phyloP scores from a whole-genome alignment of 2,329 filamentous ascomycete genomes.

The Aspergillus sp. region DNA sequence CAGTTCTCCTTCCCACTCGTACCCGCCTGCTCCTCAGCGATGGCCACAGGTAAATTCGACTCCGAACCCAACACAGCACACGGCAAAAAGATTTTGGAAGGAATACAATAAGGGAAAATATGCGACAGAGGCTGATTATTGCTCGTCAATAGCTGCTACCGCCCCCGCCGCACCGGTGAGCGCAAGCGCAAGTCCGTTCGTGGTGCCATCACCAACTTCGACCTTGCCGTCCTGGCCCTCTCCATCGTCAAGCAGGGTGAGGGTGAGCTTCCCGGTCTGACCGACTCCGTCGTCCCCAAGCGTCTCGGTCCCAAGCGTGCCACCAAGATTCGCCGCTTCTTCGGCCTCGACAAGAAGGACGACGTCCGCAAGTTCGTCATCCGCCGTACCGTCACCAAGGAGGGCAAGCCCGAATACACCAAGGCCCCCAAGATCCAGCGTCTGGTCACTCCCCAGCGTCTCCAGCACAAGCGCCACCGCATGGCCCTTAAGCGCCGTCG shows the following conservation, averaged over 20 bases:
- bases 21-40: constrained; percentile 92
- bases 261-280: constrained; percentile 85
- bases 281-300: constrained; percentile 98
- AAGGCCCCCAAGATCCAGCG: constrained; percentile 99
- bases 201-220: constrained; percentile 92
- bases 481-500: constrained; percentile 97
- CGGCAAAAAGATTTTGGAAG: neutral
- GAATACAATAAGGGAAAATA: constrained; percentile 5
- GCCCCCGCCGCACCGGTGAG: constrained; percentile 93
- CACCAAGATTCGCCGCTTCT: constrained; percentile 99
- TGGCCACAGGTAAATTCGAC: constrained; percentile 60
- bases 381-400: constrained; percentile 91
- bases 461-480: constrained; percentile 99
- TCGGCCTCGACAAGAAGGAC: constrained; percentile 99
- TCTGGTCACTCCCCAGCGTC: constrained; percentile 97
- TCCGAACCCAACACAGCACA: neutral
- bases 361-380: constrained; percentile 99
- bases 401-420: constrained; percentile 97
- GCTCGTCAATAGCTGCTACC: constrained; percentile 69
- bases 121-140: neutral
- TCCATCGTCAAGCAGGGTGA: constrained; percentile 98
- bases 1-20: constrained; percentile 87
- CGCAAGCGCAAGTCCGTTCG: constrained; percentile 99
- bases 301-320: constrained; percentile 98
- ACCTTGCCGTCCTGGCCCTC: constrained; percentile 91